Evolutionary conservation across 148 eudicot species (phyloP), one percentile per base, ranked within the genome.

Genomic region (Limonium bicolor): DNA sequence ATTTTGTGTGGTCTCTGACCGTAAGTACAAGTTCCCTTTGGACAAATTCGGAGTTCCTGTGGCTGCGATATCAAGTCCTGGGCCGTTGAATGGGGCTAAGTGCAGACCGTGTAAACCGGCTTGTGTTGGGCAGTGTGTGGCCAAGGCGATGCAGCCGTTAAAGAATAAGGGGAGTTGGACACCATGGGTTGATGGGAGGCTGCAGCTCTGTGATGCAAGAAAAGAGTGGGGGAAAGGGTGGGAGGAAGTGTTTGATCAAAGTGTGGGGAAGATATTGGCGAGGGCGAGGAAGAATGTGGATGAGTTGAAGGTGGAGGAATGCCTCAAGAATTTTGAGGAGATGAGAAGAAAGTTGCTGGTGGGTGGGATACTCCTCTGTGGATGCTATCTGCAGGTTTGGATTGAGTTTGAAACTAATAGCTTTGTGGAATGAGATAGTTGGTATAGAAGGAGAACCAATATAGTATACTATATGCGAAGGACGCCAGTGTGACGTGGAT

Each of bases 361-460:
- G n/a, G n/a, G n/a, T 86, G 88, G 87, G 87, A 75, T 1, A 74
- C 69, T 36, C 84, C 88, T n/a, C 27, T n/a, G n/a, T n/a, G n/a
- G n/a, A n/a, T n/a, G n/a, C n/a, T n/a, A n/a, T n/a, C n/a, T n/a
- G n/a, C n/a, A n/a, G n/a, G n/a, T n/a, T n/a, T n/a, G n/a, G n/a
- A n/a, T n/a, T n/a, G n/a, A n/a, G n/a, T n/a, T n/a, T n/a, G n/a
- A n/a, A n/a, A n/a, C n/a, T n/a, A n/a, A n/a, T n/a, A n/a, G n/a
- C n/a, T n/a, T n/a, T n/a, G n/a, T n/a, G n/a, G n/a, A n/a, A n/a
- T n/a, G n/a, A n/a, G n/a, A n/a, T n/a, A n/a, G n/a, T n/a, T n/a
- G n/a, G n/a, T n/a, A n/a, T n/a, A n/a, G n/a, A n/a, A n/a, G n/a
- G n/a, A n/a, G n/a, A n/a, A n/a, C n/a, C n/a, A n/a, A n/a, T n/a